Evolutionary conservation across 1,284 basidiomycete species (phyloP), one percentile per base, ranked within the genome.

Genomic region (Puccinia coronata): DNA sequence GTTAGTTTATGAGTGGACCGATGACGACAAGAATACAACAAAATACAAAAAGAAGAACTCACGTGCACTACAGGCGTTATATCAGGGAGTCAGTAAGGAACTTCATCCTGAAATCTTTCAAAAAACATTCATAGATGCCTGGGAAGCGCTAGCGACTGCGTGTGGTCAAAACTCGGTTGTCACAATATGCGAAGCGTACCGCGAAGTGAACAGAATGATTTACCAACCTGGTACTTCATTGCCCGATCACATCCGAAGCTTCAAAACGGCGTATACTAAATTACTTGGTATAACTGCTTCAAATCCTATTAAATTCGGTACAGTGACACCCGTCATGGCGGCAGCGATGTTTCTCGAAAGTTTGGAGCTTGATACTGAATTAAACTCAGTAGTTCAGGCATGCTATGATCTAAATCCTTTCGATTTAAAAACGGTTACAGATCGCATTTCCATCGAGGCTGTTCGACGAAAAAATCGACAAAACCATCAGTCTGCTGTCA

Each of bases 401-500:
- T 53, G 43, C n/a, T 71, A 71, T 51, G 69, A 71, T 36, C 28
- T 71, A 6, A 5, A n/a, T n/a, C 69, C 69, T 5, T 71, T 71
- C n/a, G 31, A 71, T 36, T 11, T 51, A 34, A 71, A 71, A 31
- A 71, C 3, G n/a, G 25, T 71, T 1, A 71, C 69, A 0, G 43
- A 71, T 51, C 18, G 69, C 5, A 16, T 71, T 8, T 0, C 2
- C 9, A n/a, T 23, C 14, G 61, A 65, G 41, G 61, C 61, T 39
- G 39, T 65, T 4, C 23, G 39, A 39, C 5, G 23, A 65, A 34
- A 4, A 6, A 65, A 65, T n/a, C 61, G 36, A 6, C 20, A 14
- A n/a, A 36, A 65, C 1, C 4, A 39, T 41, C 61, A 39, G n/a
- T 2, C 34, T 2, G 9, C 3, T 41, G 39, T 65, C 2, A 65